Base-by-base conservation (phyloP, 176 grass and related monocot species). In the Leersia perrieri region DNA sequence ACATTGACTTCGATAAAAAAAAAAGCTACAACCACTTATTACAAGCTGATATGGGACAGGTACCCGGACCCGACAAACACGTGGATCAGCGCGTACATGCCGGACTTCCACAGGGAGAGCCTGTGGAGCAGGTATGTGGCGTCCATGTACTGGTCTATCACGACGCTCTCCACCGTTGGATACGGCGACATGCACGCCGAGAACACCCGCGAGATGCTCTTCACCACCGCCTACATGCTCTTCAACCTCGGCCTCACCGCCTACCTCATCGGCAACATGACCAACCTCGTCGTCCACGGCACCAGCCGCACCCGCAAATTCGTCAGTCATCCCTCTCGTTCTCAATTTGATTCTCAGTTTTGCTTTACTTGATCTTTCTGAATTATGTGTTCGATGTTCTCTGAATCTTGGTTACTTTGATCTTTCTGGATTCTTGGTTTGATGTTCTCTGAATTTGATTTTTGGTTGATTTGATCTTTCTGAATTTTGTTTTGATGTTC, bases 241-340 rank as follows among this genome's bases (percentile, higher is more conserved):
- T 98, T 98, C 65, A 95, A 98, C 85, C 92, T 98, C 33, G 90
- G 95, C 5, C 80, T 95, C 77, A 93, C 95, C 28, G 95, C 95
- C 1, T 98, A 98, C 91, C 84, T 98, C 67, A 98, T 95, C 47
- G 95, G 95, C 74, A 98, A 98, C 78, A 98, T 98, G 95, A 95
- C 95, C 67, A 93, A 98, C 81, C 88, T 98, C 65, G 92, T 98
- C 15, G 95, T 98, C 14, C 90, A 95, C 11, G 77, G 88, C n/a
- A 95, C 92, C 41, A 84, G 92, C 78, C 90, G 92, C n/a, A 95
- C 95, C 8, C 71, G 92, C 49, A 80, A 77, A 83, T 98, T 89
- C 35, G 89, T 97, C 40, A 77, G 74, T 6, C 3, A 3, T n/a
- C n/a, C n/a, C n/a, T n/a, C n/a, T n/a, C n/a, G n/a, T n/a, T n/a